phyloP scores from a whole-genome alignment of 2,329 filamentous ascomycete species.

The Aureobasidium leucospermi region DNA sequence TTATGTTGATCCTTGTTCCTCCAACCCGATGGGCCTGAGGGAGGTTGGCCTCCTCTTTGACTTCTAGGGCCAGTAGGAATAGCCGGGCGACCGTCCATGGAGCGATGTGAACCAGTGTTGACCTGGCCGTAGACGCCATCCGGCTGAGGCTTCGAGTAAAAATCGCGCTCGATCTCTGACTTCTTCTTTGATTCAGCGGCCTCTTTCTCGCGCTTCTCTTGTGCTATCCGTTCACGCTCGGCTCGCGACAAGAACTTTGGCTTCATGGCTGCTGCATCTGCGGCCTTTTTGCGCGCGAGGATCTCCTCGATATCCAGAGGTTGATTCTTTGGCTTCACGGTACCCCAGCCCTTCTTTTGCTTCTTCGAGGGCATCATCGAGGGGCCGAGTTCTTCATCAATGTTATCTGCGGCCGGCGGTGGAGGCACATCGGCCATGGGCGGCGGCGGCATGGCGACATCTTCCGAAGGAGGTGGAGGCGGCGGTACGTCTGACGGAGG shows the following conservation, averaged over 20 bases:
- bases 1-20: slow-evolving; percentile 32
- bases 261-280: slow-evolving; percentile 76
- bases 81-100: slow-evolving; percentile 19
- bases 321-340: slow-evolving; percentile 29
- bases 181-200: slow-evolving; percentile 55
- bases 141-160: slow-evolving; percentile 11
- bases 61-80: slow-evolving; percentile 67
- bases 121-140: slow-evolving; percentile 14
- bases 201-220: slow-evolving; percentile 70
- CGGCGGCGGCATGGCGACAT: slow-evolving; percentile 19
- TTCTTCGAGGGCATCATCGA: slow-evolving; percentile 27
- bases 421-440: slow-evolving; percentile 14
- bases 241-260: slow-evolving; percentile 82
- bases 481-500: slow-evolving; percentile 17
- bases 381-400: slow-evolving; percentile 4
- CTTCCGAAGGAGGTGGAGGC: slow-evolving; percentile 20
- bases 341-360: slow-evolving; percentile 40
- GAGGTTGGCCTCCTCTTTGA: slow-evolving; percentile 32
- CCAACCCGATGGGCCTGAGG: slow-evolving; percentile 36
- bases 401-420: slow-evolving; percentile 12
- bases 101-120: slow-evolving; percentile 10
- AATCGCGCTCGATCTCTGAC: slow-evolving; percentile 32
- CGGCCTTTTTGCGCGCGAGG: slow-evolving; percentile 75
- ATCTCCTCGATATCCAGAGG: slow-evolving; percentile 82
- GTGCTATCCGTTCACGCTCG: slow-evolving; percentile 69